Base-by-base conservation (phyloP, 2,329 filamentous ascomycete genomes). In the Aspergillus phoenicis region DNA sequence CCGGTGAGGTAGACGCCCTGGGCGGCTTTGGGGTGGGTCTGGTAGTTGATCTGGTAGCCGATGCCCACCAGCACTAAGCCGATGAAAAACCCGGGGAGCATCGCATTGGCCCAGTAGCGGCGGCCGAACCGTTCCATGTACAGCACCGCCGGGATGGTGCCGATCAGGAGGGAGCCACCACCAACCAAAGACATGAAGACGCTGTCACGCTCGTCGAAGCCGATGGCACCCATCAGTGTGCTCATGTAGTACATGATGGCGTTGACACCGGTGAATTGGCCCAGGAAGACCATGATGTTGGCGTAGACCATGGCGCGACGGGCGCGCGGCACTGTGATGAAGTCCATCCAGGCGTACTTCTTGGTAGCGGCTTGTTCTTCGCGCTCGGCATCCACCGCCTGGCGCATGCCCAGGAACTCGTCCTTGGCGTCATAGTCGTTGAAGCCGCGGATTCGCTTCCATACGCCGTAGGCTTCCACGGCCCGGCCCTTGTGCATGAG, bases 161-260 rank as follows among this genome's bases (percentile, higher is more conserved):
- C 88, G 15, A 91, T 67, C 0, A 91, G 81, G 0, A 91, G 81
- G 0, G 88, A 78, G 4, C 87, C 88, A 26, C 89, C 88, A 3
- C 89, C 89, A 13, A 91, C 88, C 0, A 91, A 82, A 0, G 88
- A 90, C 89, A 91, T 91, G 81, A 90, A 91, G 61, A 87, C 89
- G 15, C 86, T 77, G 53, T 87, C 74, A 60, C 84, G 81, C 7
- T 83, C 75, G 67, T 87, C 74, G 74, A 91, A 91, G 11, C 88
- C 88, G 47, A 91, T 87, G 68, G 88, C 83, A 53, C 76, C 77
- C 87, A 91, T 90, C 6, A 91, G 77, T 0, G 85, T 81, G 0
- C 81, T 82, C 87, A 91, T 89, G 77, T 90, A 91, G 76, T 91
- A 91, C 83, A 89, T 85, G 58, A 89, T 85, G 0, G 86, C 86